phyloP scores from a whole-genome alignment of 805 yeast genomes.

The Zygosaccharomyces rouxii region DNA sequence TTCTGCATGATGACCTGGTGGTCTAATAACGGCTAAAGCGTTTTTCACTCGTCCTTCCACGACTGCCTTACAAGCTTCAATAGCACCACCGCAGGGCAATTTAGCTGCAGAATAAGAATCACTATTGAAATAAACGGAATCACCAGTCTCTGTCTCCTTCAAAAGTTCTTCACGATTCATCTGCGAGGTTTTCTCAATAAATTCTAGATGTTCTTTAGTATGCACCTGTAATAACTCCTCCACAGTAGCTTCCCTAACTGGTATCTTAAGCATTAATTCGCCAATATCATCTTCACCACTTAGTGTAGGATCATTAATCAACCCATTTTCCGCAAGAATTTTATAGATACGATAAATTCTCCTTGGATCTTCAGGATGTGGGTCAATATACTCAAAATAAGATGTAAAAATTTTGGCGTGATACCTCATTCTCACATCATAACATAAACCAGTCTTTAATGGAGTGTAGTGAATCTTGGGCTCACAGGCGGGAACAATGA shows the following conservation, averaged over 20 bases:
- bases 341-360: conserved; percentile 92
- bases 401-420: conserved; percentile 93
- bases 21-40: conserved; percentile 90
- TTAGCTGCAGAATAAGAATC: conserved; percentile 85
- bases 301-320: conserved; percentile 72
- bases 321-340: conserved; percentile 88
- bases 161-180: conserved; percentile 75
- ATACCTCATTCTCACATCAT: conserved; percentile 95
- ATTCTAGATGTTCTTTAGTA: conserved; percentile 71
- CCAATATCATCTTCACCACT: conserved; percentile 72
- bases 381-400: conserved; percentile 90
- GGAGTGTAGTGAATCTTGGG: conserved; percentile 71
- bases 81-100: conserved; percentile 93
- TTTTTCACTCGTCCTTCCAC: conserved; percentile 89
- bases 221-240: conserved; percentile 89
- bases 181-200: conserved; percentile 65
- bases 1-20: conserved; percentile 99
- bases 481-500: conserved; percentile 52
- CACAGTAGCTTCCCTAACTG: conserved; percentile 80
- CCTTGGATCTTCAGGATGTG: conserved; percentile 98
- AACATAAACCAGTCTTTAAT: conserved; percentile 87
- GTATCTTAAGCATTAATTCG: conserved; percentile 80
- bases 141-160: conserved; percentile 85
- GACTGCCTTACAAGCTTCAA: conserved; percentile 93
- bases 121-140: conserved; percentile 90